Conservation (phyloP, 2,329 filamentous ascomycete genomes). For the Esteya vermicola region DNA sequence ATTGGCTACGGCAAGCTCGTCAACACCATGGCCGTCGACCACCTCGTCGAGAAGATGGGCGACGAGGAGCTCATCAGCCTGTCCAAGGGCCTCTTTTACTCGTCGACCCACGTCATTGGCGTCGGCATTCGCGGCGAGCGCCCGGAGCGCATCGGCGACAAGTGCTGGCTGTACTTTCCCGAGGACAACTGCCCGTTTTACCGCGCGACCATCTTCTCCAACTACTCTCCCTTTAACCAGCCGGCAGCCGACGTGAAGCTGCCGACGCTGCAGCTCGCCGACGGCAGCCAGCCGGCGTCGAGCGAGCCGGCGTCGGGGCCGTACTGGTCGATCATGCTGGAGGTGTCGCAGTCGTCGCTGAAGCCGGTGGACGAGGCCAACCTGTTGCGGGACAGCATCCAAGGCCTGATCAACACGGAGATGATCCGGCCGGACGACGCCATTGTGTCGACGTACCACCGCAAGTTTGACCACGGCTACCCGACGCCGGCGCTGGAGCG, state of each 20-base stretch:
- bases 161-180: slow-evolving; percentile 99
- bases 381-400: slow-evolving; percentile 79
- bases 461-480: slow-evolving; percentile 96
- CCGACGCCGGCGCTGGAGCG: slow-evolving; percentile 90
- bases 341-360: slow-evolving; percentile 89
- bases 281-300: slow-evolving; percentile 68
- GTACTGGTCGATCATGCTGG: slow-evolving; percentile 99
- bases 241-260: slow-evolving; percentile 71
- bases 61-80: slow-evolving; percentile 71
- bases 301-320: slow-evolving; percentile 69
- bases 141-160: slow-evolving; percentile 93
- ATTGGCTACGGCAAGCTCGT: slow-evolving; percentile 86
- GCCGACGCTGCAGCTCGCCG: slow-evolving; percentile 68
- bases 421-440: slow-evolving; percentile 87
- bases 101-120: slow-evolving; percentile 91
- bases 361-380: slow-evolving; percentile 85
- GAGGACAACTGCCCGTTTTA: slow-evolving; percentile 99
- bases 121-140: slow-evolving; percentile 85
- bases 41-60: slow-evolving; percentile 73
- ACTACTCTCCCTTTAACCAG: slow-evolving; percentile 99
- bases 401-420: slow-evolving; percentile 93
- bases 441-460: slow-evolving; percentile 96
- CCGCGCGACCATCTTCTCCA: slow-evolving; percentile 98
- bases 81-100: slow-evolving; percentile 91
- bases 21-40: slow-evolving; percentile 92